A percentile compares a stretch with the other conserved stretches of the same genome.
phyloP scores from a whole-genome alignment of 257 asterid species.

The Handroanthus guayacan region DNA sequence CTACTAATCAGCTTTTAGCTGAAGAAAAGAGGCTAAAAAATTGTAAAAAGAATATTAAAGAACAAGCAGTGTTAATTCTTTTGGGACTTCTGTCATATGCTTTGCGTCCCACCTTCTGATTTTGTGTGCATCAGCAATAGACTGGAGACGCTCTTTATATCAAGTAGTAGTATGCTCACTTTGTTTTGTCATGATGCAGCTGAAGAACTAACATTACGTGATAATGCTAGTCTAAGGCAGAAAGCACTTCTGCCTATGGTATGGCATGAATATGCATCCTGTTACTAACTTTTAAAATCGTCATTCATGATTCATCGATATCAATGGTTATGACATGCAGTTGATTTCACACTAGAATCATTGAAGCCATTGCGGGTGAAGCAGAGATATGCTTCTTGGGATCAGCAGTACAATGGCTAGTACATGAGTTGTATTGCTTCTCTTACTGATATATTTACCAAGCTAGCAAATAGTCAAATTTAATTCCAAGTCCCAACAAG shows the following conservation, averaged over 20 bases:
- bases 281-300: not conserved
- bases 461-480: not conserved
- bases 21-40: not conserved
- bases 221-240: conserved; percentile 65
- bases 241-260: conserved; percentile 85
- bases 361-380: conserved; percentile 74
- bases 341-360: conserved; percentile 87
- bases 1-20: not conserved
- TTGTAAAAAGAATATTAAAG: not conserved
- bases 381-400: conserved; percentile 84
- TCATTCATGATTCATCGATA: not conserved
- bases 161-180: conserved; percentile 13
- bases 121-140: not conserved
- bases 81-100: not conserved
- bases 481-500: too few relatives aligned
- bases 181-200: conserved; percentile 55
- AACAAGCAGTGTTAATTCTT: not conserved
- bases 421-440: conserved; percentile 35
- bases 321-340: conserved; percentile 48
- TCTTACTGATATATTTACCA: conserved; percentile 1
- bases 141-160: not conserved
- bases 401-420: conserved; percentile 88
- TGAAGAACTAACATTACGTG: conserved; percentile 76
- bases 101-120: not conserved
- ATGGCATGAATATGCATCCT: conserved; percentile 30